These are phyloP conservation scores for Astrocystis sublimbata DNA, from an alignment of 495 filamentous ascomycete genomes.

Conservation along the genomic window DNA sequence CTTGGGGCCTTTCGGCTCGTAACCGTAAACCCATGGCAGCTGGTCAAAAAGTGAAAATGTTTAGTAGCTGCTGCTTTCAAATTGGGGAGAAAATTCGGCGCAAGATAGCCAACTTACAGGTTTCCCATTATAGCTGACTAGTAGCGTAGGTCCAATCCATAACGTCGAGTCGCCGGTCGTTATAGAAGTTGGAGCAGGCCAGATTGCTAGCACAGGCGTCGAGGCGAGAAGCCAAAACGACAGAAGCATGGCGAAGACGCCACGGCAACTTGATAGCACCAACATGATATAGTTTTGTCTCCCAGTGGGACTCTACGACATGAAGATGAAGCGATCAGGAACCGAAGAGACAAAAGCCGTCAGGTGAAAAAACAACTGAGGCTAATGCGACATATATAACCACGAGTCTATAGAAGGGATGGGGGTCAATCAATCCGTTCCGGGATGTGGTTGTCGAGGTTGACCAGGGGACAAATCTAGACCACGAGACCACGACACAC, in stretches of 20 bases:
- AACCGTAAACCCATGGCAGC: slow-evolving; percentile 45
- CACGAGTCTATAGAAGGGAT: background rate
- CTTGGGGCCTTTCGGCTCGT: slow-evolving; percentile 31
- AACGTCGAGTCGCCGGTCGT: slow-evolving; percentile 54
- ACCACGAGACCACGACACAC: too few relatives aligned
- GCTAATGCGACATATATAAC: background rate
- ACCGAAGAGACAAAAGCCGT: background rate
- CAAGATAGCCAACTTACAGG: slow-evolving; percentile 45
- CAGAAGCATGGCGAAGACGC: slow-evolving; percentile 33
- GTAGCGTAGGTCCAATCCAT: slow-evolving; percentile 55
- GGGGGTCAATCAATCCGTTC: background rate
- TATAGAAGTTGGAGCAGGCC: slow-evolving; percentile 58
- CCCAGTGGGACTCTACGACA: slow-evolving; percentile 12
- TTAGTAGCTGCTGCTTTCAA: slow-evolving; percentile 26
- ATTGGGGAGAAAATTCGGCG: slow-evolving; percentile 5
- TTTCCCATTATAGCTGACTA: slow-evolving; percentile 58
- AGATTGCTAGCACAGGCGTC: slow-evolving; percentile 52
- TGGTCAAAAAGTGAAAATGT: slow-evolving; percentile 33
- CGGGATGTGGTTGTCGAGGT: background rate
- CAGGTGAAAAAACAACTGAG: background rate
- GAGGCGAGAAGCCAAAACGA: slow-evolving; percentile 36
- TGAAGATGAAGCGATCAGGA: slow-evolving; percentile 11
- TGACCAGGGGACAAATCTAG: slow-evolving; percentile 2
- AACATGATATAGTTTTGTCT: slow-evolving; percentile 4
- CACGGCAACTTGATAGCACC: slow-evolving; percentile 16